These are phyloP conservation scores for Paecilomyces sp. DNA, from an alignment of 2,329 filamentous ascomycete genomes.

Conservation along the genomic window DNA sequence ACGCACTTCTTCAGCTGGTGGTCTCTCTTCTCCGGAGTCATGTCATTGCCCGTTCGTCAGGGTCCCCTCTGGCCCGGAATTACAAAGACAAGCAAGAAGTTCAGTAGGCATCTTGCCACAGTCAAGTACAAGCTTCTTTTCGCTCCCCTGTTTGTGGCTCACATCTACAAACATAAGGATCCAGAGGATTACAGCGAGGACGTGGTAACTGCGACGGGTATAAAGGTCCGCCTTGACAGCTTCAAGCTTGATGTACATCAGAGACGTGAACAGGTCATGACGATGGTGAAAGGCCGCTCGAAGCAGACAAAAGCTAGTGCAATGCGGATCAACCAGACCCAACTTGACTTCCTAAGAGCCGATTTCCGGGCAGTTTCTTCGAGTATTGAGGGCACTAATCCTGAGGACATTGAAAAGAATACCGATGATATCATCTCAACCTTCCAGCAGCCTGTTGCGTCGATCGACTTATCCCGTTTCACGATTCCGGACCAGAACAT, in stretches of 20 bases:
- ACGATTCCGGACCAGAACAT: slow-evolving; percentile 93
- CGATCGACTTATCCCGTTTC: slow-evolving; percentile 70
- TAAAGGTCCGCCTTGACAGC: slow-evolving; percentile 92
- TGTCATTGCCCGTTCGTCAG: slow-evolving; percentile 91
- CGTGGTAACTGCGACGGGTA: slow-evolving; percentile 82
- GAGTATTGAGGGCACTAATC: slow-evolving; percentile 71
- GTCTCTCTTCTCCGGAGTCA: slow-evolving; percentile 89
- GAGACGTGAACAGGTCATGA: slow-evolving; percentile 83
- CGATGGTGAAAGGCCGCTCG: slow-evolving; percentile 66
- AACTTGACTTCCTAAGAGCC: slow-evolving; percentile 83
- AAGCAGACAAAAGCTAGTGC: slow-evolving; percentile 76
- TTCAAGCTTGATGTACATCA: slow-evolving; percentile 97
- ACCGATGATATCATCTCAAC: slow-evolving; percentile 53
- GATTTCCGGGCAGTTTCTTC: slow-evolving; percentile 92
- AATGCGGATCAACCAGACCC: slow-evolving; percentile 92
- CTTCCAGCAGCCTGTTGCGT: slow-evolving; percentile 45
- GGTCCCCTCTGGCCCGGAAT: slow-evolving; percentile 83
- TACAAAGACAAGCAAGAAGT: slow-evolving; percentile 98
- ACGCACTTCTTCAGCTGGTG: slow-evolving; percentile 98
- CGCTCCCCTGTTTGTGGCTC: slow-evolving; percentile 87
- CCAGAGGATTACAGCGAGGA: slow-evolving; percentile 73
- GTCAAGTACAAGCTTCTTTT: slow-evolving; percentile 95
- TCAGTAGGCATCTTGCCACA: slow-evolving; percentile 91
- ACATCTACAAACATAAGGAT: slow-evolving; percentile 98
- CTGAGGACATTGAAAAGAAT: slow-evolving; percentile 61